These are phyloP conservation scores for Penicillium digitatum DNA, from an alignment of 2,329 filamentous ascomycete genomes.

Conservation along the genomic window DNA sequence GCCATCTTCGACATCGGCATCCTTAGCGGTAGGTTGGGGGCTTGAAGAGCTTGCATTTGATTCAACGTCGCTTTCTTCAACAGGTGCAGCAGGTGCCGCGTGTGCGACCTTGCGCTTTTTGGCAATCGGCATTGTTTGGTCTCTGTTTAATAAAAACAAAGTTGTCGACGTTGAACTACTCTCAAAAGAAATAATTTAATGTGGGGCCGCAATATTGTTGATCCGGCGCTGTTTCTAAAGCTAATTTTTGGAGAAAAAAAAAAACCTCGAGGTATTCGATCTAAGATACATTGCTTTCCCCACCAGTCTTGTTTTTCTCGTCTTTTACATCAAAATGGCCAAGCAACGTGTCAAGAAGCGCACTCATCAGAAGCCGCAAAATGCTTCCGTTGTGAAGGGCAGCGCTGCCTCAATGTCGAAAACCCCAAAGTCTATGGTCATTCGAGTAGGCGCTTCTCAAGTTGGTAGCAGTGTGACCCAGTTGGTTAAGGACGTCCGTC, in stretches of 20 bases:
- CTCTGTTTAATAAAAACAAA: conserved; percentile 5
- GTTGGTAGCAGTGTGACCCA: conserved; percentile 89
- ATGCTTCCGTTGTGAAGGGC: conserved; percentile 50
- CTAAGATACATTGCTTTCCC: conserved; percentile 8
- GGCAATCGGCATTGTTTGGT: conserved; percentile 36
- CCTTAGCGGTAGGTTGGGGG: conserved; percentile 15
- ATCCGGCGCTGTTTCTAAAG: conserved; percentile 34
- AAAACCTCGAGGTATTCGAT: conserved; percentile 27
- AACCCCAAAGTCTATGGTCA: conserved; percentile 94
- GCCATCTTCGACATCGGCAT: conserved; percentile 8
- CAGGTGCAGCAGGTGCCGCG: conserved; percentile 9
- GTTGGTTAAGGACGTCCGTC: conserved; percentile 82
- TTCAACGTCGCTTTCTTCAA: conserved; percentile 13
- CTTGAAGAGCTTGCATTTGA: conserved; percentile 21
- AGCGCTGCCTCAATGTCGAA: conserved; percentile 61
- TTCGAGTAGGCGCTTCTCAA: conserved; percentile 90
- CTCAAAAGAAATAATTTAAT: conserved; percentile 31
- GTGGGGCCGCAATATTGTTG: conserved; percentile 37
- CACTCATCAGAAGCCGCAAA: conserved; percentile 70
- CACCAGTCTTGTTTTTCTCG: conserved; percentile 3
- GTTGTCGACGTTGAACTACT: conserved; percentile 8
- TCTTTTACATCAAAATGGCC: conserved; percentile 57
- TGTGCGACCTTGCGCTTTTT: conserved; percentile 43
- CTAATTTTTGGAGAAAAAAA: conserved; percentile 34
- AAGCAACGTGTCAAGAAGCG: conserved; percentile 80